phyloP scores from a whole-genome alignment of 1,139 yeast species.

The Pichia sp. region DNA sequence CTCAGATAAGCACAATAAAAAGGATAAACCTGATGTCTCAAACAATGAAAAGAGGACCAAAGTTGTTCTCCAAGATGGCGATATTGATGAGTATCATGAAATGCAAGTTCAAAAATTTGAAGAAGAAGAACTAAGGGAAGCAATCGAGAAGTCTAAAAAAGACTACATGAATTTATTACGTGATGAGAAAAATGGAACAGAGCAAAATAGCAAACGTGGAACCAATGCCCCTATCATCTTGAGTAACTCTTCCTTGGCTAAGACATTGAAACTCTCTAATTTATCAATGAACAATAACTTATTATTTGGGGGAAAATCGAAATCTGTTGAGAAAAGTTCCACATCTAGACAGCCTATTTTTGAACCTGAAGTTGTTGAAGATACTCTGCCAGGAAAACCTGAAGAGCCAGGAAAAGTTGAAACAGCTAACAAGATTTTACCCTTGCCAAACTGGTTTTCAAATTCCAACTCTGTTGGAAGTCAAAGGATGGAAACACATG shows the following conservation, averaged over 20 bases:
- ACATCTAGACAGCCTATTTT: too few species aligned
- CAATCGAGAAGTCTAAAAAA: slow-evolving; percentile 36
- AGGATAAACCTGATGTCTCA: neutral
- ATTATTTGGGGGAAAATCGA: slow-evolving; percentile 6
- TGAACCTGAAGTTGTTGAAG: neutral
- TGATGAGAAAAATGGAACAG: slow-evolving; percentile 9
- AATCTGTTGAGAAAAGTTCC: neutral
- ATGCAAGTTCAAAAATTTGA: slow-evolving; percentile 16
- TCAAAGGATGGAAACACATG: neutral
- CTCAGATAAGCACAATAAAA: slow-evolving; percentile 19
- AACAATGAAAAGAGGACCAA: neutral
- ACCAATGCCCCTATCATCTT: slow-evolving; percentile 20
- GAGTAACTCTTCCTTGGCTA: slow-evolving; percentile 10
- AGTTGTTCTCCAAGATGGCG: slow-evolving; percentile 2
- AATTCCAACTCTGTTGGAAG: neutral
- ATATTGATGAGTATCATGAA: slow-evolving; percentile 10
- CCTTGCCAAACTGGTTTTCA: slow-evolving; percentile 17
- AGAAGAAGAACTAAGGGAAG: slow-evolving; percentile 30
- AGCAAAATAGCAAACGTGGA: neutral
- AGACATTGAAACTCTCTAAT: slow-evolving; percentile 9
- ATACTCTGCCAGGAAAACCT: neutral
- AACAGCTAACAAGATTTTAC: slow-evolving; percentile 7
- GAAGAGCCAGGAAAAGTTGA: slow-evolving; percentile 4
- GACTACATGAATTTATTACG: slow-evolving; percentile 18
- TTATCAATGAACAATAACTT: slow-evolving; percentile 11